Base-by-base conservation (phyloP, 768 basidiomycete species). In the Mycena floridula region DNA sequence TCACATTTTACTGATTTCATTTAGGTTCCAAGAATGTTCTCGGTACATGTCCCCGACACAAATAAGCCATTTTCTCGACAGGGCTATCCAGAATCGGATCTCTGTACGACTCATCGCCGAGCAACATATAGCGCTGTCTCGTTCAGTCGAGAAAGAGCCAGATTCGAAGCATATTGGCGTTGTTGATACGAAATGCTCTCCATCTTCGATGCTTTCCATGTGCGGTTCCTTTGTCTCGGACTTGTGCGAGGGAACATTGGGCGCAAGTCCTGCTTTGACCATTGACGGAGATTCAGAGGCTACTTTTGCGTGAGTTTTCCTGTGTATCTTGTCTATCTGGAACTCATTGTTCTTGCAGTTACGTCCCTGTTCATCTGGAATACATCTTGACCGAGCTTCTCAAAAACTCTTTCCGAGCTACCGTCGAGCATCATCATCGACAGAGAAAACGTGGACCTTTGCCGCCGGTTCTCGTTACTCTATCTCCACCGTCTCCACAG, bases 371-470 rank as follows among this genome's bases (percentile, higher is more conserved):
- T 1, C 92, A 94, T 59, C 73, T 94, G 26, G 91, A 94, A 60
- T 94, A 93, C 59, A 88, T 92, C 53, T 66, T 92, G 43, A 94
- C 91, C 2, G 91, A 94, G 60, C 78, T 94, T 30, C 72, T 94
- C 30, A 94, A 94, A 64, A 94, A 94, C 57, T 78, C 90, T 0
- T 94, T 90, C 64, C 82, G 91, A 25, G 91, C 91, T 7, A 91
- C 88, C 2, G 82, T 90, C 21, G 91, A 94, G 56, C 76, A 79
- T 45, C 79, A 90, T 45, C 61, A 66, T 46, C 74, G 72, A 41
- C 61, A 60, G 12, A n/a, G n/a, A n/a, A 52, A 67, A 36, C 68
- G 66, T 40, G 50, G 54, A 20, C 42, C 68, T 4, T 54, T 89
- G 5, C 74, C 86, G 0, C 81, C 87, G 2, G 78, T 92, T 8